Percentiles rank a stretch among this genome's conserved stretches.
Evolutionary conservation across 306 rosid species (phyloP).

Genomic region (Canavalia ensiformis): DNA sequence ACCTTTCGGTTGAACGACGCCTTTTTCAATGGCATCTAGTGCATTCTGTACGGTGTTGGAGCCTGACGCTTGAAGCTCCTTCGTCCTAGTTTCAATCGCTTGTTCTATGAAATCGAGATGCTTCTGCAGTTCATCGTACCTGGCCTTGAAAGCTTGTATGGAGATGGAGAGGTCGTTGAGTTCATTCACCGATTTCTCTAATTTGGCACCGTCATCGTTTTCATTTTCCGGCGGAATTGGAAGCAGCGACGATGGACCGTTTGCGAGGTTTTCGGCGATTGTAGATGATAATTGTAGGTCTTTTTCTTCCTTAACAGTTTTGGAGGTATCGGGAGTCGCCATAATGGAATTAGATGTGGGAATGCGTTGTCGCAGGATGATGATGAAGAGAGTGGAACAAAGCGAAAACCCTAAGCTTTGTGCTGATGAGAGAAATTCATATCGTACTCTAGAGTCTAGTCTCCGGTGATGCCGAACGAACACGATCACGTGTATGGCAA

Average conservation of each 20-base stretch:
- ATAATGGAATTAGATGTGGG: neutral
- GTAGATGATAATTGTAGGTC: neutral
- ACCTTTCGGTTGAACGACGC: conserved; percentile 10
- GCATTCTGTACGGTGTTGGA: neutral
- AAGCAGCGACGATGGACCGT: neutral
- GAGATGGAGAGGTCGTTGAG: conserved; percentile 54
- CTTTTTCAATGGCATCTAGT: neutral
- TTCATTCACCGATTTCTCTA: conserved; percentile 50
- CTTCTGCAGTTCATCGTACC: conserved; percentile 59
- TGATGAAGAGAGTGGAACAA: no score
- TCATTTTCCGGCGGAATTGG: conserved; percentile 13
- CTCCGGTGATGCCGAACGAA: no score
- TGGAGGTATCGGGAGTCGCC: neutral
- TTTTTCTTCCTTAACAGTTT: neutral
- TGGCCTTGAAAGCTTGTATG: conserved; percentile 52
- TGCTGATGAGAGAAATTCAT: no score
- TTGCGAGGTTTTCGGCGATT: neutral
- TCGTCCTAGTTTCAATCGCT: conserved; percentile 36
- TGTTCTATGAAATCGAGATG: conserved; percentile 60
- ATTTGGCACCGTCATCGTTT: conserved; percentile 9
- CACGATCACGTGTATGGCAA: no score
- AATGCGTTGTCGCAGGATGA: no score
- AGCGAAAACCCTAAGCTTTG: no score
- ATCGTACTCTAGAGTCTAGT: no score
- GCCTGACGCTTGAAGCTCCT: conserved; percentile 31